These are phyloP conservation scores for Ustilago xerochloae DNA, from an alignment of 1,284 basidiomycete genomes.

Conservation along the genomic window DNA sequence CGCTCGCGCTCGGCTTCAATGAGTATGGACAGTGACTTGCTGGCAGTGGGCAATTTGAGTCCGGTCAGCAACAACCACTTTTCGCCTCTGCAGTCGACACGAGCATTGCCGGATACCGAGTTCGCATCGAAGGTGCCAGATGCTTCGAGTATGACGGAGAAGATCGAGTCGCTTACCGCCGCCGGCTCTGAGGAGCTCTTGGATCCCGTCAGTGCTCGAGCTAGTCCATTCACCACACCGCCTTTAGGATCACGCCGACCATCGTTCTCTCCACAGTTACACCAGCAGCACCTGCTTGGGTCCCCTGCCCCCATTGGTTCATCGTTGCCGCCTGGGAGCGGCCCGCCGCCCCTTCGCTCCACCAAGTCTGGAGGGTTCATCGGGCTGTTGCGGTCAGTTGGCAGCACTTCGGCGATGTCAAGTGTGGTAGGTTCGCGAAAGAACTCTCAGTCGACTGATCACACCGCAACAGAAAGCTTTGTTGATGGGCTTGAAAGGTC, in stretches of 20 bases:
- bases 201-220: slow-evolving; percentile 8
- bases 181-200: slow-evolving; percentile 29
- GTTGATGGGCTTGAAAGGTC: slow-evolving; percentile 9
- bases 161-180: slow-evolving; percentile 36
- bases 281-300: slow-evolving; percentile 23
- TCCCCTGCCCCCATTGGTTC: slow-evolving; percentile 40
- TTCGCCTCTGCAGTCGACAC: slow-evolving; percentile 26
- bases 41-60: slow-evolving; percentile 15
- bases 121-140: slow-evolving; percentile 32
- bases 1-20: slow-evolving; percentile 18
- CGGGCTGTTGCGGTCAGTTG: slow-evolving; percentile 38
- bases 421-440: slow-evolving; percentile 20
- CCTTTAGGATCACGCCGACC: slow-evolving; percentile 26
- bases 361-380: slow-evolving; percentile 29
- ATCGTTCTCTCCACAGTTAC: slow-evolving; percentile 21
- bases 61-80: slow-evolving; percentile 37
- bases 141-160: slow-evolving; percentile 22
- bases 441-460: slow-evolving; percentile 28
- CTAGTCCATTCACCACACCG: slow-evolving; percentile 30
- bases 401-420: slow-evolving; percentile 20
- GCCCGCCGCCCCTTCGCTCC: slow-evolving; percentile 6
- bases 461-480: slow-evolving; percentile 25
- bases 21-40: slow-evolving; percentile 29
- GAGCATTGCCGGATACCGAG: slow-evolving; percentile 23
- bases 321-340: background rate